A percentile compares a stretch with the other conserved stretches of the same genome.
Evolutionary conservation across 169 alveolate genomes (phyloP).

Genomic region (Cryptosporidium meleagridis): DNA sequence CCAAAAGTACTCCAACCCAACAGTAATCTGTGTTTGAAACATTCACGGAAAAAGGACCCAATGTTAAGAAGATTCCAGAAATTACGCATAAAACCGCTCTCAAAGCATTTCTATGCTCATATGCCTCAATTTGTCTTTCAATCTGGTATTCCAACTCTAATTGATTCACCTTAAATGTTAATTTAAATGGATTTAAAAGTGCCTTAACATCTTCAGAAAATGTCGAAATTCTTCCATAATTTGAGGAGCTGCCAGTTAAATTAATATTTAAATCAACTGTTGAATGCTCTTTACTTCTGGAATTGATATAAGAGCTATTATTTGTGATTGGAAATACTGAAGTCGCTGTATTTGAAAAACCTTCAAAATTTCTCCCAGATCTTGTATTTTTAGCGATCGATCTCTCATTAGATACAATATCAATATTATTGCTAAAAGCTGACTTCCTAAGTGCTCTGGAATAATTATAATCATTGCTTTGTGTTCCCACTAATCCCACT

Average conservation of each 20-base stretch:
- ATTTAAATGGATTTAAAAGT: conserved; percentile 30
- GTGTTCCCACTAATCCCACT: neutral
- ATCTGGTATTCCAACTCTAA: conserved; percentile 46
- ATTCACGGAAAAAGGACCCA: conserved; percentile 36
- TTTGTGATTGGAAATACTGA: neutral
- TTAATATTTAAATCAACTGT: conserved; percentile 28
- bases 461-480: neutral
- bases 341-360: neutral
- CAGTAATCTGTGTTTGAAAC: neutral
- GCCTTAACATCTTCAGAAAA: conserved; percentile 40
- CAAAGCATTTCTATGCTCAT: conserved; percentile 38
- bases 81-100: conserved; percentile 53
- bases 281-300: neutral
- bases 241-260: conserved; percentile 13
- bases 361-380: neutral
- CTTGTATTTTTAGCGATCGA: neutral
- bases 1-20: conserved; percentile 32
- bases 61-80: conserved; percentile 3
- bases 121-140: conserved; percentile 28
- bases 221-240: neutral
- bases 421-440: neutral
- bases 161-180: conserved; percentile 51
- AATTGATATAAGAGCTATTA: neutral
- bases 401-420: neutral
- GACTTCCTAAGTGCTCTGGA: neutral